A percentile compares a stretch with the other conserved stretches of the same genome.
These are phyloP conservation scores for Trichocladium antarcticum DNA, from an alignment of 495 filamentous ascomycete genomes.

Conservation along the genomic window DNA sequence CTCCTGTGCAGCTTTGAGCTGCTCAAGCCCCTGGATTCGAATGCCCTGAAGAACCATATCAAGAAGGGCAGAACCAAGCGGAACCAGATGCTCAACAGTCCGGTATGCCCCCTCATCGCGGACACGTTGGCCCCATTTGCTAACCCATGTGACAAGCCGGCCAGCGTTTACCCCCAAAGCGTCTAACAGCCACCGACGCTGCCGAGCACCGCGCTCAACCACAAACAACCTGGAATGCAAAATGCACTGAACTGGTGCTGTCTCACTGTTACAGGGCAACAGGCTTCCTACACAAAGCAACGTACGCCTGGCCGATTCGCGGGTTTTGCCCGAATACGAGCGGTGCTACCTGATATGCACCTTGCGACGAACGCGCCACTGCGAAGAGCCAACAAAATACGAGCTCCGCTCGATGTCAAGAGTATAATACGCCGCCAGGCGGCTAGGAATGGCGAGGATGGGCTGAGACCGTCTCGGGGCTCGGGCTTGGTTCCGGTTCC, in stretches of 20 bases:
- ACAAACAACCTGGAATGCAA: background rate
- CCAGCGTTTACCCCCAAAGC: slow-evolving; percentile 41
- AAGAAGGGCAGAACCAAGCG: slow-evolving; percentile 90
- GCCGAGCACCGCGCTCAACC: background rate
- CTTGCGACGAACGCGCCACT: background rate
- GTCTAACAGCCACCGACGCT: slow-evolving; percentile 27
- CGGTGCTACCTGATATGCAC: slow-evolving; percentile 1
- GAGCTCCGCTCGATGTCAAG: too few relatives aligned
- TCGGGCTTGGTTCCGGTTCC: background rate
- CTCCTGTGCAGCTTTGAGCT: slow-evolving; percentile 95
- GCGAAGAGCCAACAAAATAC: background rate
- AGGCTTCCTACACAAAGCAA: background rate
- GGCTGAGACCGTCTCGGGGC: background rate
- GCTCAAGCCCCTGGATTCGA: slow-evolving; percentile 93
- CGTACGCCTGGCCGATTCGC: slow-evolving; percentile 5
- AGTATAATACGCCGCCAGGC: background rate
- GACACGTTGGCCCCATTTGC: background rate
- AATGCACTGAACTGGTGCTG: background rate
- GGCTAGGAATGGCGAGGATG: background rate
- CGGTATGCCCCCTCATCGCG: slow-evolving; percentile 46
- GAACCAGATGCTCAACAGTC: slow-evolving; percentile 86
- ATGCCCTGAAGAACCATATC: slow-evolving; percentile 94
- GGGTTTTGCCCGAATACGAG: background rate
- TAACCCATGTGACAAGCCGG: slow-evolving; percentile 29
- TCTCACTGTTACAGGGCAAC: background rate